Base-by-base conservation (phyloP, 1,284 basidiomycete genomes). In the Phenoliferia sp. region DNA sequence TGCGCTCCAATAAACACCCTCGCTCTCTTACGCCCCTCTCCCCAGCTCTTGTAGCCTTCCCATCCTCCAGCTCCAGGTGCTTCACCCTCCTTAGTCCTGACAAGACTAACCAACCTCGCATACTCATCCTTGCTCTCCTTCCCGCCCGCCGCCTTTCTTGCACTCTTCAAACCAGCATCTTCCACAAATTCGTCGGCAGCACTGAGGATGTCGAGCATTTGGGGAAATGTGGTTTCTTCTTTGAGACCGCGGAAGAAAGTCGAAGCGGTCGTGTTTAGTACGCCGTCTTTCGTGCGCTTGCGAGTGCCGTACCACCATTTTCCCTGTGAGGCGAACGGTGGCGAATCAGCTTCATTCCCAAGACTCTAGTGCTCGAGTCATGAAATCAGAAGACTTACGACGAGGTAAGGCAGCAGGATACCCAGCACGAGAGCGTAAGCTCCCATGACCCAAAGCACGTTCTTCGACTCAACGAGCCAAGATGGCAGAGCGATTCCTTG, bases 251-350 rank as follows among this genome's bases (percentile, higher is more conserved):
- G 91, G 86, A 98, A 99, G 83, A 94, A 96, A 2, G 84, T 83
- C 59, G 93, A 88, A 1, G 95, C 95, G 0, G 93, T 92, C 56
- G 83, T 83, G 60, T 89, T 88, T 71, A 92, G 83, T 63, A 98
- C 85, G 55, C 93, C 92, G 75, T 99, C 96, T 79, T 97, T 96
- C 34, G 96, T 99, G 78, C 87, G 88, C 71, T 88, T 85, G 64
- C 91, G 85, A 74, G 89, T 92, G 22, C 93, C 92, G 78, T 98
- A 99, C 96, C 96, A 99, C 96, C 96, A 99, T 63, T 87, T 86
- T 28, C 92, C 90, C 87, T 89, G 72, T 50, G 34, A 17, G n/a
- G 26, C 29, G 3, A 17, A 19, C 6, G 26, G 1, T 31, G 39
- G 6, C 26, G 1, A 31, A 2, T 12, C 4, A 29, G 10, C 17